A percentile compares a stretch with the other conserved stretches of the same genome.
Evolutionary conservation across 192 early-diverging fungal genomes (phyloP).

Genomic region (Gryganskiella cystojenkinii): DNA sequence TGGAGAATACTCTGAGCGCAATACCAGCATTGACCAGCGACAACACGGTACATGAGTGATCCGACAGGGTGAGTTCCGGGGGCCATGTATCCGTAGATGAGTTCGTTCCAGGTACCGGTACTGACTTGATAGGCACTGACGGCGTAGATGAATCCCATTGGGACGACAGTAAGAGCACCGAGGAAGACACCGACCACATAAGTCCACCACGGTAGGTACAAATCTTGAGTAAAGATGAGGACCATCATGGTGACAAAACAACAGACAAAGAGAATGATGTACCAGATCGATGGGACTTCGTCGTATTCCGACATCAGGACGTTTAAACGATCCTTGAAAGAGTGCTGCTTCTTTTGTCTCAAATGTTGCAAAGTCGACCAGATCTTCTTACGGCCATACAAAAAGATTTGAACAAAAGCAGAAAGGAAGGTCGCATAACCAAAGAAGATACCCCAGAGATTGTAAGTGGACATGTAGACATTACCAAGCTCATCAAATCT

Average conservation of each 20-base stretch:
- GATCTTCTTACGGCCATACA: constrained; percentile 54
- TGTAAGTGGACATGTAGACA: constrained; percentile 53
- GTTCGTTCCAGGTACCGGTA: constrained; percentile 54
- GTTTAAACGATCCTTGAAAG: constrained; percentile 49
- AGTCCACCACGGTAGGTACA: constrained; percentile 55
- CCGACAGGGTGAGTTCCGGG: constrained; percentile 52
- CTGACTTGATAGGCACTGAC: constrained; percentile 54
- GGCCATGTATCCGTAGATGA: constrained; percentile 57
- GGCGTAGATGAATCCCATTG: constrained; percentile 56
- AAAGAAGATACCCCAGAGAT: constrained; percentile 55
- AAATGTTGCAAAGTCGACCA: constrained; percentile 39
- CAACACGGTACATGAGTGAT: constrained; percentile 46
- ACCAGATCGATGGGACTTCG: constrained; percentile 53
- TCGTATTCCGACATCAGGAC: constrained; percentile 49
- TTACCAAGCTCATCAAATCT: constrained; percentile 38
- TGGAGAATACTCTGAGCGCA: constrained; percentile 55
- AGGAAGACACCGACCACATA: constrained; percentile 50
- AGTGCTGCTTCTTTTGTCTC: constrained; percentile 30
- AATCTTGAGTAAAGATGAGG: constrained; percentile 48
- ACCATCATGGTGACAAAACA: constrained; percentile 52
- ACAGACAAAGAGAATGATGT: constrained; percentile 32
- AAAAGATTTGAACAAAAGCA: constrained; percentile 53
- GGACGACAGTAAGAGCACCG: constrained; percentile 50
- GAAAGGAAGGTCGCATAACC: constrained; percentile 57
- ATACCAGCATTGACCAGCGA: constrained; percentile 58